Base-by-base conservation (phyloP, 1,139 yeast genomes). In the Geotrichum cucujoidarum region DNA sequence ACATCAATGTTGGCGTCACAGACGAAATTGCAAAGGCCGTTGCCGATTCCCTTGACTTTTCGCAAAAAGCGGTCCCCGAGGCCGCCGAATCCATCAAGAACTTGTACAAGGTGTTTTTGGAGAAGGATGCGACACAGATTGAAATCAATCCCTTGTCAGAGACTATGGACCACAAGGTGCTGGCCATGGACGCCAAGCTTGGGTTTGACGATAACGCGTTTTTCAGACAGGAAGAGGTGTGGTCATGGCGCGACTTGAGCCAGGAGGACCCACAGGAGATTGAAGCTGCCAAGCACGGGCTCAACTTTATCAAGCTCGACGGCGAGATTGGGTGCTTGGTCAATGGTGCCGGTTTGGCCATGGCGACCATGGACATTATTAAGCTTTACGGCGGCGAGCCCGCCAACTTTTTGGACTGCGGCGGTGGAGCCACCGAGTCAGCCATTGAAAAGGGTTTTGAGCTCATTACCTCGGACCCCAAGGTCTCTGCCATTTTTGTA, bases 311-410 rank as follows among this genome's bases (percentile, higher is more conserved):
- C 76, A 92, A 94, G 76, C 83, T 92, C 67, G 95, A 92, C 67
- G 99, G 98, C 72, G 87, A 88, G 77, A 90, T 92, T 66, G 99
- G 98, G 64, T 92, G 96, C 77, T 78, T 92, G 57, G 99, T 92
- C 68, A 92, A 92, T 71, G 99, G 99, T 76, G 99, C 99, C 52
- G 99, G 99, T 72, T 81, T 92, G 67, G 99, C 99, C 64, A 92
- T 92, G 99, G 98, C 99, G 63, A 92, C 99, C 60, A 90, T 92
- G 97, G 99, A 92, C 72, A 95, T 94, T 69, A 88, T 92, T 76
- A 90, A 94, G 76, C 80, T 94, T 64, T 86, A 89, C 75, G 97
- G 97, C 64, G 99, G 99, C 70, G 88, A 82, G 62, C 99, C 99
- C 63, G 99, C 98, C 59, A 92, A 92, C 78, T 92, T 92, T 80